Conservation (phyloP, 148 eudicot genomes). For the Hydrangea macrophylla region DNA sequence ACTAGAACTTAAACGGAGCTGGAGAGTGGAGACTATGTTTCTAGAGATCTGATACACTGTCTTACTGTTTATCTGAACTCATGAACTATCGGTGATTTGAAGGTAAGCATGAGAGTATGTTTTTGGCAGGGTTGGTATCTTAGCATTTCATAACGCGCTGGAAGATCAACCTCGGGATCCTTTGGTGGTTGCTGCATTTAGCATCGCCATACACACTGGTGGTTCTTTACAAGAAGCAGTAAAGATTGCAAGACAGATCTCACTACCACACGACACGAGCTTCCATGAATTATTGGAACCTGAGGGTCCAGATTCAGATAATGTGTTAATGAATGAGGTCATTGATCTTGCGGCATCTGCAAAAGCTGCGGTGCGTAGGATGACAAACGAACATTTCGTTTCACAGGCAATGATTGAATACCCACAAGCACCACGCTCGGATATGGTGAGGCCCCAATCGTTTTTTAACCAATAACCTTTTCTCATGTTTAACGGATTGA, state of each 20-base stretch:
- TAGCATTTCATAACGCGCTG: conserved; percentile 75
- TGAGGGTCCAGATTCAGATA: conserved; percentile 19
- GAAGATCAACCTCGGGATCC: conserved; percentile 56
- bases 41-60: too few species aligned
- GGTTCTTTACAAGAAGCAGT: conserved; percentile 65
- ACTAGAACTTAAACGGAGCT: too few species aligned
- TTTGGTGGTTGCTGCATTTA: conserved; percentile 63
- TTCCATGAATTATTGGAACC: conserved; percentile 50
- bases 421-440: conserved; percentile 76
- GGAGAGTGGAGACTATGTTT: too few species aligned
- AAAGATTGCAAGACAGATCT: conserved; percentile 43
- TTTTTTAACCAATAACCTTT: not conserved
- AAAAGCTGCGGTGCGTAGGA: conserved; percentile 35
- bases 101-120: conserved; percentile 6
- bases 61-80: not conserved
- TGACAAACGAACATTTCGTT: conserved; percentile 57
- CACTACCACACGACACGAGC: conserved; percentile 38
- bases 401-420: conserved; percentile 69
- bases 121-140: conserved; percentile 63
- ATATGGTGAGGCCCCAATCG: conserved; percentile 45
- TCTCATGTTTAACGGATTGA: not conserved
- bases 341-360: conserved; percentile 43
- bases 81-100: not conserved
- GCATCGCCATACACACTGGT: conserved; percentile 70
- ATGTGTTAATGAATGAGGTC: conserved; percentile 39